phyloP scores from a whole-genome alignment of 2,329 filamentous ascomycete species.

The Nemania bipapillata region DNA sequence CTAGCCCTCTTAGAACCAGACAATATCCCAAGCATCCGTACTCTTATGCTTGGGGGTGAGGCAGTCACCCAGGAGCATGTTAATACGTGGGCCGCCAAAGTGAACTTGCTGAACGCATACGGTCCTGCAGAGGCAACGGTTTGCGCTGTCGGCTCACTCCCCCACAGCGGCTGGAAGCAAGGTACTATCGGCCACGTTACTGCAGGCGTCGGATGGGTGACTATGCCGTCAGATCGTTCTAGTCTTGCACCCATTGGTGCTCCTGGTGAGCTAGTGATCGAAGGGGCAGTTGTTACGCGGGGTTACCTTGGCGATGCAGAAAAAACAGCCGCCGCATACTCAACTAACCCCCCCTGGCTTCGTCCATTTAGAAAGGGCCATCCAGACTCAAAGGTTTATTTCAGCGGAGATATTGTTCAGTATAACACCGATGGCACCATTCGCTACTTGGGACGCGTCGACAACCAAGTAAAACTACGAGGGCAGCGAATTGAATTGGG shows the following conservation, averaged over 20 bases:
- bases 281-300: constrained; percentile 57
- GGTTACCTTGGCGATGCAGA: constrained; percentile 48
- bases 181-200: constrained; percentile 21
- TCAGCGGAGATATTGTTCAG: constrained; percentile 48
- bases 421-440: constrained; percentile 40
- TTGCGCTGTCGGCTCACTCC: constrained; percentile 1
- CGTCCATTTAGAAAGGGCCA: constrained; percentile 4
- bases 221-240: constrained; percentile 46
- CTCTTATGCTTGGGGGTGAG: constrained; percentile 45
- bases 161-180: constrained; percentile 40
- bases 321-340: constrained; percentile 15
- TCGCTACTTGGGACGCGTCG: constrained; percentile 38
- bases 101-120: constrained; percentile 34
- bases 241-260: constrained; percentile 40
- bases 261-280: constrained; percentile 39
- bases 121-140: constrained; percentile 33
- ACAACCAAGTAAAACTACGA: constrained; percentile 33
- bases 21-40: constrained; percentile 40
- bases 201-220: constrained; percentile 51
- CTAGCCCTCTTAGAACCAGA: constrained; percentile 39
- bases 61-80: constrained; percentile 48
- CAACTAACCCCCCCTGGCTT: constrained; percentile 11
- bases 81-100: constrained; percentile 32
- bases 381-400: constrained; percentile 8
- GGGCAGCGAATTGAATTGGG: constrained; percentile 37